Percentiles rank a stretch among this genome's conserved stretches.
Evolutionary conservation across 75 land plant genomes (phyloP).

Genomic region (Selaginella tamariscina): DNA sequence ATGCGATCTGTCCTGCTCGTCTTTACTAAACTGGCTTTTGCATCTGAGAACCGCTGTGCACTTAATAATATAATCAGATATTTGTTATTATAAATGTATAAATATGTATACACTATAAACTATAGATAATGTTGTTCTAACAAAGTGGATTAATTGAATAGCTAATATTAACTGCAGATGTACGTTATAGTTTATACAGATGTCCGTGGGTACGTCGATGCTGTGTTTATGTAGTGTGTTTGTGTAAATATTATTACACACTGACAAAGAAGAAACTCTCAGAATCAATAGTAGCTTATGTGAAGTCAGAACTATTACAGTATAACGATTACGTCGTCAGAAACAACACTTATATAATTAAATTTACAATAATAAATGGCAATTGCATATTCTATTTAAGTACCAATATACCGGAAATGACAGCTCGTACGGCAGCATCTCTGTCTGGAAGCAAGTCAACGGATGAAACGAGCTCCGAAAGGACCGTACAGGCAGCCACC

Average conservation of each 20-base stretch:
- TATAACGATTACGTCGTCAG: not conserved
- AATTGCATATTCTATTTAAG: not conserved
- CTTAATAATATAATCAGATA: conserved; percentile 8
- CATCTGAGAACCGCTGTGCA: conserved; percentile 21
- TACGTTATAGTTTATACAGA: no score
- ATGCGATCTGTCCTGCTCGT: not conserved
- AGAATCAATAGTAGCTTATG: not conserved
- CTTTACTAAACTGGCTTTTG: conserved; percentile 1
- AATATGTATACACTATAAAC: no score
- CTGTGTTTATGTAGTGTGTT: no score
- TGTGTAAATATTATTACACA: no score
- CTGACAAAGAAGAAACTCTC: no score
- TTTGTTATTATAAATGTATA: no score
- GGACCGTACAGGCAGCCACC: conserved; percentile 15
- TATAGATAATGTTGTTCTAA: no score
- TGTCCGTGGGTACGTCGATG: no score
- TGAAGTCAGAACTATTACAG: not conserved
- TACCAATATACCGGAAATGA: conserved; percentile 14
- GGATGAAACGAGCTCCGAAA: conserved; percentile 18
- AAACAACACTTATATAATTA: not conserved
- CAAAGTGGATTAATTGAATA: no score
- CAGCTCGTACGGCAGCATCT: conserved; percentile 15
- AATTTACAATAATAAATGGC: not conserved
- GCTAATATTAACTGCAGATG: no score
- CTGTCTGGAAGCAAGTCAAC: conserved; percentile 22